phyloP scores from a whole-genome alignment of 352 stramenopile genomes.

The Phytophthora nicotianae region DNA sequence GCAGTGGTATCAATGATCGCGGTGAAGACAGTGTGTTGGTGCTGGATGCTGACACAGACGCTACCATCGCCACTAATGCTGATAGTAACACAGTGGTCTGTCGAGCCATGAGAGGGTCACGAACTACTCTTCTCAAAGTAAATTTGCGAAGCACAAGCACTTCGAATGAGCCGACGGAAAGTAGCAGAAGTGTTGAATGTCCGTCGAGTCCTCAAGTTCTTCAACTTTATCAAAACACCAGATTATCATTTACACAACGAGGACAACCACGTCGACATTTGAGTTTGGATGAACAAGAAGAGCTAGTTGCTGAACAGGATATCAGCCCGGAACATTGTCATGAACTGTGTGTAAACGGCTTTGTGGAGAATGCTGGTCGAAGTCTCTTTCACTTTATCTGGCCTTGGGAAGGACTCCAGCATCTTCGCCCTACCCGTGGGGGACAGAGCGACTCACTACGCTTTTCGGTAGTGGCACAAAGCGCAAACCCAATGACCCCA shows the following conservation, averaged over 20 bases:
- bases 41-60: conserved; percentile 16
- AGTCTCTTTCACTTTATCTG: conserved; percentile 72
- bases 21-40: conserved; percentile 44
- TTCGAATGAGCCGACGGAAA: conserved; percentile 8
- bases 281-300: conserved; percentile 35
- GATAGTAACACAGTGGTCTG: conserved; percentile 42
- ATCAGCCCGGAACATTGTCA: conserved; percentile 75
- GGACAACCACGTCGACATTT: conserved; percentile 24
- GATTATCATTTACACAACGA: conserved; percentile 22
- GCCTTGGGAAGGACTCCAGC: conserved; percentile 58
- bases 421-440: conserved; percentile 31
- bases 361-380: conserved; percentile 61
- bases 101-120: conserved; percentile 26
- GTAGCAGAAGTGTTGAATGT: background rate
- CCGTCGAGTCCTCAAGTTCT: conserved; percentile 17
- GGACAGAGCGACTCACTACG: conserved; percentile 22
- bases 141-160: conserved; percentile 30
- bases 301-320: conserved; percentile 51
- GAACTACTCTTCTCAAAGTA: conserved; percentile 43
- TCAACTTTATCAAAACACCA: conserved; percentile 26
- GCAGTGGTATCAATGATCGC: conserved; percentile 46
- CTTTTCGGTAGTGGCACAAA: conserved; percentile 44
- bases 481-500: conserved; percentile 14
- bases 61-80: background rate
- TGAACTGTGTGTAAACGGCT: conserved; percentile 77